phyloP scores from a whole-genome alignment of 2,329 filamentous ascomycete species.

The Cladophialophora exuberans region DNA sequence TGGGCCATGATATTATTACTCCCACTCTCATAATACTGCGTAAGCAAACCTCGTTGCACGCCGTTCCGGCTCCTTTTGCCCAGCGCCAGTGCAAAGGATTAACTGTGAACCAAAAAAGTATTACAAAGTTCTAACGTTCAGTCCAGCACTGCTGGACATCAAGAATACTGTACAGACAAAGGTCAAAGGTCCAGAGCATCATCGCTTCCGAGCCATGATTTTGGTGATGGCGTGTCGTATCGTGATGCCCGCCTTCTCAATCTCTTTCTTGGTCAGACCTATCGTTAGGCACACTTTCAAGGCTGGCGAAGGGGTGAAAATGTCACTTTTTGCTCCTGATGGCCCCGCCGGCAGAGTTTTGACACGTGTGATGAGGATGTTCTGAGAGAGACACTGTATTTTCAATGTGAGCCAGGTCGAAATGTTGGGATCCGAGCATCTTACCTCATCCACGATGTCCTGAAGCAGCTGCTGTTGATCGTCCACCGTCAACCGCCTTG shows the following conservation, averaged over 20 bases:
- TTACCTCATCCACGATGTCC: conserved; percentile 94
- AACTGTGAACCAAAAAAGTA: no score
- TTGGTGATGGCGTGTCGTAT: conserved; percentile 95
- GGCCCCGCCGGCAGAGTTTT: conserved; percentile 73
- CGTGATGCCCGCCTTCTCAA: conserved; percentile 86
- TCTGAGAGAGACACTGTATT: conserved; percentile 75
- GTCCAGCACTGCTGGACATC: background rate
- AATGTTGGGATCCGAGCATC: conserved; percentile 34
- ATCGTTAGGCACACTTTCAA: conserved; percentile 90
- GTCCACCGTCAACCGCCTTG: conserved; percentile 67
- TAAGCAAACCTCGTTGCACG: no score
- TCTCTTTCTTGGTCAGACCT: conserved; percentile 88
- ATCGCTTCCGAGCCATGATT: conserved; percentile 68
- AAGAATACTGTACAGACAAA: background rate
- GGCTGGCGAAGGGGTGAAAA: conserved; percentile 69
- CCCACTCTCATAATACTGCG: no score
- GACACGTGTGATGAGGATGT: conserved; percentile 83
- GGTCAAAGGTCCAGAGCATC: conserved; percentile 13
- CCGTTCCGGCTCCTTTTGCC: no score
- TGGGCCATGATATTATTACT: no score
- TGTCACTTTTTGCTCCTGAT: conserved; percentile 67
- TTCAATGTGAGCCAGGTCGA: conserved; percentile 14
- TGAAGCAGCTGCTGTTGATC: conserved; percentile 86
- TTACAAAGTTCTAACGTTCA: background rate
- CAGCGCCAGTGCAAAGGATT: no score